A percentile compares a stretch with the other conserved stretches of the same genome.
Evolutionary conservation across 108 stramenopile genomes (phyloP).

Genomic region (Cyclostephanos invisitatus): DNA sequence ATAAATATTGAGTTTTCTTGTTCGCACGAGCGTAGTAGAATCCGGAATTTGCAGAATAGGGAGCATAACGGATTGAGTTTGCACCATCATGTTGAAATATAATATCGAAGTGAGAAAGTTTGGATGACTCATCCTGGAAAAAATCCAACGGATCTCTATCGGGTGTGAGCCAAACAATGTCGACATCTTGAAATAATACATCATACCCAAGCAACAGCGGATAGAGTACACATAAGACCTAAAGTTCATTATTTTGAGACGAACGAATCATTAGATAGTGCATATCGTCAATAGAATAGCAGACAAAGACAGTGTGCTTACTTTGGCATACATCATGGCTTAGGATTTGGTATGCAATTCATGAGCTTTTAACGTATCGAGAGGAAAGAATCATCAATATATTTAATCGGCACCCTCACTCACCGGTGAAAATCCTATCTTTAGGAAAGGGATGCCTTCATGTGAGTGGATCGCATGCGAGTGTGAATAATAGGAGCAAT

Average conservation of each 20-base stretch:
- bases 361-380: neutral
- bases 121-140: conserved; percentile 33
- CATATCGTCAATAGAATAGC: neutral
- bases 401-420: neutral
- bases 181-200: conserved; percentile 85
- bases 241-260: neutral
- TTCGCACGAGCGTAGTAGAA: conserved; percentile 89
- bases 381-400: neutral
- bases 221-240: conserved; percentile 71
- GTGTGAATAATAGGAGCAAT: neutral
- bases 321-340: conserved; percentile 92
- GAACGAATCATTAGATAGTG: neutral
- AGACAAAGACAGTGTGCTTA: neutral
- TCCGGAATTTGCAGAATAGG: conserved; percentile 68
- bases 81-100: conserved; percentile 89
- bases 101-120: conserved; percentile 47
- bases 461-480: neutral
- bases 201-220: conserved; percentile 68
- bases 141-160: conserved; percentile 25
- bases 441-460: neutral
- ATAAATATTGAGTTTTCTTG: conserved; percentile 66
- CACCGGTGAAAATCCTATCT: conserved; percentile 5
- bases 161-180: conserved; percentile 44
- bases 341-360: neutral
- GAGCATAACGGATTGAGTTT: conserved; percentile 57